Conservation (phyloP, 495 filamentous ascomycete species). For the Penicillium cosmopolitanum region DNA sequence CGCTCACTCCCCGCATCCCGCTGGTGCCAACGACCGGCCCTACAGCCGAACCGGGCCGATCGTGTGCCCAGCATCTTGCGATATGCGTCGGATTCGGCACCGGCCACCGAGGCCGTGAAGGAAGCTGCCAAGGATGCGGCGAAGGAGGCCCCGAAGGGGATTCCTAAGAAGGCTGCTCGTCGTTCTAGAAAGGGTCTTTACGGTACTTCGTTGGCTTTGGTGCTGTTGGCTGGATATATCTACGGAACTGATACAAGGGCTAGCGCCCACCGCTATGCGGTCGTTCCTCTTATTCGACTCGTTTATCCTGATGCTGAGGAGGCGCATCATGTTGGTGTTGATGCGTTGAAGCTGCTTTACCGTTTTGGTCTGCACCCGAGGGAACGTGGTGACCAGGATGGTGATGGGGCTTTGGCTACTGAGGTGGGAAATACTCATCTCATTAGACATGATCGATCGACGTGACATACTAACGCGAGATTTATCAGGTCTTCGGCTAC, state of each 20-base stretch:
- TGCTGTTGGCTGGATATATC: slow-evolving; percentile 61
- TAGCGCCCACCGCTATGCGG: slow-evolving; percentile 78
- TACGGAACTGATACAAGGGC: slow-evolving; percentile 92
- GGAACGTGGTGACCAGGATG: slow-evolving; percentile 65
- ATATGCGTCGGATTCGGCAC: slow-evolving; percentile 38
- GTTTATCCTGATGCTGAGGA: slow-evolving; percentile 86
- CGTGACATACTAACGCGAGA: slow-evolving; percentile 9
- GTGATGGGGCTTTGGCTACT: slow-evolving; percentile 53
- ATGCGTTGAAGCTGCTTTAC: slow-evolving; percentile 59
- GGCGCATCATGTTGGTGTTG: slow-evolving; percentile 79
- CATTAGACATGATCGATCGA: not conserved
- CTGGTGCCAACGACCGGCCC: slow-evolving; percentile 28
- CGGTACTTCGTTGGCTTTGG: slow-evolving; percentile 57
- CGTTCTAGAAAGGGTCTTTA: slow-evolving; percentile 52
- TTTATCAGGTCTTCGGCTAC: slow-evolving; percentile 71
- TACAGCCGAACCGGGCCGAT: slow-evolving; percentile 21
- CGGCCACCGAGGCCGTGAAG: slow-evolving; percentile 17
- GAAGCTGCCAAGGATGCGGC: slow-evolving; percentile 19
- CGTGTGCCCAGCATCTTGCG: slow-evolving; percentile 23
- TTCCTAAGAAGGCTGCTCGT: slow-evolving; percentile 40
- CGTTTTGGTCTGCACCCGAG: slow-evolving; percentile 66
- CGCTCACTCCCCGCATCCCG: slow-evolving; percentile 32
- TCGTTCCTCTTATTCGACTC: slow-evolving; percentile 71
- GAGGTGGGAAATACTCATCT: slow-evolving; percentile 40
- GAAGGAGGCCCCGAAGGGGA: slow-evolving; percentile 36